Base-by-base conservation (phyloP, 2,329 filamentous ascomycete species). In the Pseudogymnoascus sp. region DNA sequence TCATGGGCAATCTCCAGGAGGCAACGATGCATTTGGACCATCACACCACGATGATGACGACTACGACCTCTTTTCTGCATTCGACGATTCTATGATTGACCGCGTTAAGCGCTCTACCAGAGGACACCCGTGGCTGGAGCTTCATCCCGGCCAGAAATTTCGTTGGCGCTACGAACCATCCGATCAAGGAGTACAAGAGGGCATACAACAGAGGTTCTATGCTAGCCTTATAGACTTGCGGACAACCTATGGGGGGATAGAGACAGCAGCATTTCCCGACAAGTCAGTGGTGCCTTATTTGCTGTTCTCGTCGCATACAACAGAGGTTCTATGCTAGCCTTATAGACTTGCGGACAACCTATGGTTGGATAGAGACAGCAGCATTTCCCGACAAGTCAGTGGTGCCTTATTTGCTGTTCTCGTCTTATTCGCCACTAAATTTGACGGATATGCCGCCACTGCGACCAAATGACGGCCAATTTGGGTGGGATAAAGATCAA, bases 271-370 rank as follows among this genome's bases (percentile, higher is more conserved):
- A 12, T 14, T 62, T 5, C 68, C 66, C 3, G 63, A 69, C 2
- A 66, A 69, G 39, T 72, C 72, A 6, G 61, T 73, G 14, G 59
- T 73, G 3, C 71, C 72, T 16, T 73, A 72, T 59, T 59, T 73
- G 4, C n/a, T 72, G 4, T 69, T 70, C 33, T 73, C 72, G 1
- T 64, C 2, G 29, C 49, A 55, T 55, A 33, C 49, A 55, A 21
- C 49, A 33, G 29, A 55, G 49, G 16, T 55, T 55, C 6, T n/a
- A 55, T 55, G 49, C 49, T 33, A 33, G 49, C 29, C 49, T 33
- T 21, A 33, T 55, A n/a, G 16, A 55, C 7, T 11, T 33, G 49
- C n/a, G 10, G 49, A 33, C 26, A 31, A 2, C 8, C 12, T 5
- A 11, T 21, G 26, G 29, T 10, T n/a, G n/a, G 10, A 6, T 5